A percentile compares a stretch with the other conserved stretches of the same genome.
phyloP scores from a whole-genome alignment of 1,284 basidiomycete species.

The Fomitopsis betulina region DNA sequence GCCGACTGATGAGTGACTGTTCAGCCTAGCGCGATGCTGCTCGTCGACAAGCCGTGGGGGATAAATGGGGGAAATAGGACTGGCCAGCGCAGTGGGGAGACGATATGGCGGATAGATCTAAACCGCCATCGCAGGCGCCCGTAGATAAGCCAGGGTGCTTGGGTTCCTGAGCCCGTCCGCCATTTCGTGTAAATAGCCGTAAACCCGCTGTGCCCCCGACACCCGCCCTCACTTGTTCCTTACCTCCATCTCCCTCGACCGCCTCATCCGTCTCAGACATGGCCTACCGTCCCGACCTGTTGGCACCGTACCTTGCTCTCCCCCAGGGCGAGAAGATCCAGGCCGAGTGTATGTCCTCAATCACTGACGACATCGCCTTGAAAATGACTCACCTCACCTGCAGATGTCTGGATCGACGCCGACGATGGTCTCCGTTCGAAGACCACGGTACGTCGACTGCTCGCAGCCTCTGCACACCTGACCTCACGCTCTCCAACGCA shows the following conservation, averaged over 20 bases:
- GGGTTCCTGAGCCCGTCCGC: neutral
- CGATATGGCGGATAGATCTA: neutral
- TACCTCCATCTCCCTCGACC: conserved; percentile 11
- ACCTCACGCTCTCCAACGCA: neutral
- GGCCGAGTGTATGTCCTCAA: conserved; percentile 71
- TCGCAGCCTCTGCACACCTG: neutral
- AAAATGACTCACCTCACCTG: conserved; percentile 21
- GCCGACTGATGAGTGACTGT: neutral
- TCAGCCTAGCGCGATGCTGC: neutral
- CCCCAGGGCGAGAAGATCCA: conserved; percentile 85
- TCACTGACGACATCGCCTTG: conserved; percentile 4
- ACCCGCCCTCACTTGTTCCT: neutral
- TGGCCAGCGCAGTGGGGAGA: neutral
- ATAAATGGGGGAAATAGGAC: neutral
- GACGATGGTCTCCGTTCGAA: conserved; percentile 91
- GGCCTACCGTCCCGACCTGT: conserved; percentile 75
- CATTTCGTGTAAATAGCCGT: conserved; percentile 5
- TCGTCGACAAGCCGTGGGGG: neutral
- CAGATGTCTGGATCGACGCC: conserved; percentile 96
- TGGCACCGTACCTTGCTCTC: conserved; percentile 83
- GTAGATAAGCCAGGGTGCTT: neutral
- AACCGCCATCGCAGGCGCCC: neutral
- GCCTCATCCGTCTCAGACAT: conserved; percentile 14
- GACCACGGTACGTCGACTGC: conserved; percentile 66
- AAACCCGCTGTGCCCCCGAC: neutral